Base-by-base conservation (phyloP, 1,284 basidiomycete genomes). In the Flammula alnicola region DNA sequence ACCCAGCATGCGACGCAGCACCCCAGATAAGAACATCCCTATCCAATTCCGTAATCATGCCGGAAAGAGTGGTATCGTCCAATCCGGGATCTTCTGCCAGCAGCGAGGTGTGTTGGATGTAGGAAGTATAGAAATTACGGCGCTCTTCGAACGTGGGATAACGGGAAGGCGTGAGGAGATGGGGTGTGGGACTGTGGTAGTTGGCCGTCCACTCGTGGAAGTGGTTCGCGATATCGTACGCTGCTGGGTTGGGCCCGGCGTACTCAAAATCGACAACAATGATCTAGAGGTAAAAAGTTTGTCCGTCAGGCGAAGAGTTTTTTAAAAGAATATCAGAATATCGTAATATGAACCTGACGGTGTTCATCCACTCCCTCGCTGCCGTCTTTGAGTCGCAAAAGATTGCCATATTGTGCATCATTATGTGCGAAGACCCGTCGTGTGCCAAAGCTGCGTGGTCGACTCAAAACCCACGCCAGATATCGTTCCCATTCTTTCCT, bases 241-340 rank as follows among this genome's bases (percentile, higher is more conserved):
- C 89, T 3, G 93, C 84, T 22, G 92, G 85, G 66, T 96, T 97
- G 2, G 90, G 88, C 0, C 86, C 79, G 6, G 94, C 92, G 64
- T 97, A 98, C 72, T 98, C 95, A 65, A 96, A 97, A 70, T 97
- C 94, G 56, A 97, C 91, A 29, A 97, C 92, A 63, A 95, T 91
- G 60, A 95, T 86, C 89, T 93, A 63, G 36, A 45, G 19, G 39
- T 26, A 40, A 44, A 25, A 33, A 31, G 20, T 32, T 40, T 9
- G 14, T 11, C 49, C 14, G 44, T 58, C 33, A 49, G 48, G 47
- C 35, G 19, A 23, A 16, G 14, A 32, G 32, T 35, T 41, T 27
- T 39, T 56, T 51, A 31, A 44, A 40, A 38, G 27, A 38, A 47
- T n/a, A n/a, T n/a, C n/a, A n/a, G 27, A 42, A 47, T 16, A 40